A percentile compares a stretch with the other conserved stretches of the same genome.
Evolutionary conservation across 176 grass and related monocot genomes (phyloP).

Genomic region (Carex pumila): DNA sequence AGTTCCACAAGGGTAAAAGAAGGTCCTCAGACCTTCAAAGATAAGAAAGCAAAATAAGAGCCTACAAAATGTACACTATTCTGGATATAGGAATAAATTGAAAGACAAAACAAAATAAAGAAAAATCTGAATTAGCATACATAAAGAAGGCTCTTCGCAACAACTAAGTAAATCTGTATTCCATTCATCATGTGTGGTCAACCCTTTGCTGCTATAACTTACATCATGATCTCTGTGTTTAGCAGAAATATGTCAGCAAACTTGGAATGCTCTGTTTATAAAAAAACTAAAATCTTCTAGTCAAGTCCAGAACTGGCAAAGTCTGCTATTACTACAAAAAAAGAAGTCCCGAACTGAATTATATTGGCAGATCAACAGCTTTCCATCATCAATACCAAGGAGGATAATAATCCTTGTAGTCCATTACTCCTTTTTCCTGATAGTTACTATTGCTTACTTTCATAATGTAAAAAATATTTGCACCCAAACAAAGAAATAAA

Average conservation of each 20-base stretch:
- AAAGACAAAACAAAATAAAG: constrained; percentile 5
- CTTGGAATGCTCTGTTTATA: neutral
- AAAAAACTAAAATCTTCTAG: neutral
- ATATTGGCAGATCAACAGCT: neutral
- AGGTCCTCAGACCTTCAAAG: constrained; percentile 72
- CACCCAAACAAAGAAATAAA: neutral
- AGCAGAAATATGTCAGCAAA: neutral
- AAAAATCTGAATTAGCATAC: constrained; percentile 43
- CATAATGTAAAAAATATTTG: neutral
- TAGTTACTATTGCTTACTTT: neutral
- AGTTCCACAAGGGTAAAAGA: constrained; percentile 91
- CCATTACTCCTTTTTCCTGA: neutral
- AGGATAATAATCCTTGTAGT: neutral
- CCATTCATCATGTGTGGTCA: constrained; percentile 50
- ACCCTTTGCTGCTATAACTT: constrained; percentile 34
- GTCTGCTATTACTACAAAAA: too few species aligned
- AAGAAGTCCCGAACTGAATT: neutral
- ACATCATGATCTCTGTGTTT: constrained; percentile 28
- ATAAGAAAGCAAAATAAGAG: neutral
- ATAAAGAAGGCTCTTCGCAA: constrained; percentile 88
- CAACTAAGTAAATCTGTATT: constrained; percentile 93
- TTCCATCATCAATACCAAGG: neutral
- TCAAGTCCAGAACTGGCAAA: neutral
- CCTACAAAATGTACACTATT: neutral
- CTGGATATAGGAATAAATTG: neutral